Percentiles rank a stretch among this genome's conserved stretches.
These are phyloP conservation scores for Beauveria medogensis DNA, from an alignment of 2,329 filamentous ascomycete species.

Conservation along the genomic window DNA sequence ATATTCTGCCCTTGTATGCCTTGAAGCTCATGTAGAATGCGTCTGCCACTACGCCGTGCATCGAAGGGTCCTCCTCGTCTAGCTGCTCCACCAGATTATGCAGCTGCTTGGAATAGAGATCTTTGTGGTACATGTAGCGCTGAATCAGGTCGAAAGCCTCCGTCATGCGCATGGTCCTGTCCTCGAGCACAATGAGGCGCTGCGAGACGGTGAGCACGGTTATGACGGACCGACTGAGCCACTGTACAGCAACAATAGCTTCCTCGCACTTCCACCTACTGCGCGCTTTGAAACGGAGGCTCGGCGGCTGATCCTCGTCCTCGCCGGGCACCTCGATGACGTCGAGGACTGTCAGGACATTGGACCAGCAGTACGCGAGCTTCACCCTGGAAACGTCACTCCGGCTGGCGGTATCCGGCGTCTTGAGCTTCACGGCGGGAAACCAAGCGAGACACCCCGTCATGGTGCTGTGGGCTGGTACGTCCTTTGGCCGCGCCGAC, in stretches of 20 bases:
- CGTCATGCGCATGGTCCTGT: slow-evolving; percentile 79
- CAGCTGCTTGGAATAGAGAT: slow-evolving; percentile 83
- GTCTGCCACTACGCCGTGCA: slow-evolving; percentile 95
- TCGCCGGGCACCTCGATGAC: slow-evolving; percentile 63
- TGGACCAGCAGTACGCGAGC: slow-evolving; percentile 96
- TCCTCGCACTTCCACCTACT: slow-evolving; percentile 92
- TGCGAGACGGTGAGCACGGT: slow-evolving; percentile 92
- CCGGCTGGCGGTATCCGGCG: slow-evolving; percentile 56
- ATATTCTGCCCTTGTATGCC: slow-evolving; percentile 87
- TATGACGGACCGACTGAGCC: slow-evolving; percentile 88
- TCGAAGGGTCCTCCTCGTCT: slow-evolving; percentile 76
- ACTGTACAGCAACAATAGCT: slow-evolving; percentile 91
- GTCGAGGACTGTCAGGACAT: slow-evolving; percentile 88
- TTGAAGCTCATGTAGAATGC: slow-evolving; percentile 98
- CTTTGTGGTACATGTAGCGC: slow-evolving; percentile 85
- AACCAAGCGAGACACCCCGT: slow-evolving; percentile 97
- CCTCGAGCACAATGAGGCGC: slow-evolving; percentile 84
- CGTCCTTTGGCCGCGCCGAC: slow-evolving; percentile 80
- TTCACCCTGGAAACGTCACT: slow-evolving; percentile 73
- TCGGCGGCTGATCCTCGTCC: slow-evolving; percentile 69
- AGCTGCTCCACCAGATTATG: slow-evolving; percentile 78
- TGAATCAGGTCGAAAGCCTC: slow-evolving; percentile 89
- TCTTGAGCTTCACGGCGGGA: slow-evolving; percentile 86
- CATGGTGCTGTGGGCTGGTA: slow-evolving; percentile 82
- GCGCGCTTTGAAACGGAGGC: slow-evolving; percentile 70